Conservation (phyloP, 2,329 filamentous ascomycete species). For the Anthostomella pinea region DNA sequence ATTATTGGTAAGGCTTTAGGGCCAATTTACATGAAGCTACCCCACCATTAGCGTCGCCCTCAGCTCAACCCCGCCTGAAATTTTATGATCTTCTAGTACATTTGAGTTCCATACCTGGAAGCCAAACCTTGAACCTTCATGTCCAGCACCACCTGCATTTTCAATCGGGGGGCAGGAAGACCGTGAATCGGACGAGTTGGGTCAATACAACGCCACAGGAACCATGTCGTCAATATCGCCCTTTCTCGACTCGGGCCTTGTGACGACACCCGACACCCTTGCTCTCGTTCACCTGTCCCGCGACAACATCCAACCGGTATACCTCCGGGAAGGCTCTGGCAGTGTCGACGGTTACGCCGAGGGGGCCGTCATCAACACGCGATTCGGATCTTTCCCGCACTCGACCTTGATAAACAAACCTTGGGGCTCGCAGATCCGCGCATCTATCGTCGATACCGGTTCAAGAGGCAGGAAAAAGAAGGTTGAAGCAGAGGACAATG, state of each 20-base stretch:
- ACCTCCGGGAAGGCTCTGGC: constrained; percentile 60
- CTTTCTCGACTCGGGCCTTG: constrained; percentile 70
- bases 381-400: constrained; percentile 88
- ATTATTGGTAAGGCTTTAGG: not conserved
- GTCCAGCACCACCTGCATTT: no score
- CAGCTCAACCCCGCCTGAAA: constrained; percentile 13
- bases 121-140: constrained; percentile 23
- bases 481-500: constrained; percentile 39
- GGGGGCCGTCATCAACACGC: constrained; percentile 81
- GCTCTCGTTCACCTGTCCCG: constrained; percentile 86
- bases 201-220: no score
- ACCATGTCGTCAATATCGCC: constrained; percentile 68
- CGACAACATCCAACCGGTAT: constrained; percentile 77
- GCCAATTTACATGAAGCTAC: constrained; percentile 5
- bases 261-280: constrained; percentile 63
- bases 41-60: constrained; percentile 10
- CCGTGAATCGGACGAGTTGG: no score
- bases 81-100: no score
- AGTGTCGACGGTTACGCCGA: constrained; percentile 70
- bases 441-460: constrained; percentile 86
- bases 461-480: constrained; percentile 75
- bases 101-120: no score
- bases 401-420: constrained; percentile 72
- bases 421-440: constrained; percentile 90
- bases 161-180: no score